Percentiles rank a stretch among this genome's conserved stretches.
These are phyloP conservation scores for Juglanconis sp. DNA, from an alignment of 2,329 filamentous ascomycete species.

Conservation along the genomic window DNA sequence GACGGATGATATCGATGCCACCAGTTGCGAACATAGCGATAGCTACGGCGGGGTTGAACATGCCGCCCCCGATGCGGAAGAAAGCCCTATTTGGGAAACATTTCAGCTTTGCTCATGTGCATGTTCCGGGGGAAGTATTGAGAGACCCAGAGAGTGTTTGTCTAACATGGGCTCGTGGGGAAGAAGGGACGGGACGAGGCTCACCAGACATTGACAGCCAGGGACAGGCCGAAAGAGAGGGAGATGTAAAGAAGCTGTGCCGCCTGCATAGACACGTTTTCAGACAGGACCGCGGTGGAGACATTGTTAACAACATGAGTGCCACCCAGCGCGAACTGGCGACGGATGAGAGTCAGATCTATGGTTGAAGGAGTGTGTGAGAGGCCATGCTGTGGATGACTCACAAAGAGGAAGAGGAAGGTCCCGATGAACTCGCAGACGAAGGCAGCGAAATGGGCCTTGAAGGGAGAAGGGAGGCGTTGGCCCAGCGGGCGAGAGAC, in stretches of 20 bases:
- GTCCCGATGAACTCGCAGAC: constrained; percentile 51
- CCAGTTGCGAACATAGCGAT: constrained; percentile 58
- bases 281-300: constrained; percentile 12
- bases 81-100: constrained; percentile 35
- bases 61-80: constrained; percentile 50
- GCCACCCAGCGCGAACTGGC: constrained; percentile 26
- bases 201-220: constrained; percentile 52
- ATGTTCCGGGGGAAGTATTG: background rate
- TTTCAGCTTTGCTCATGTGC: background rate
- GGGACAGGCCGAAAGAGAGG: constrained; percentile 45
- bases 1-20: constrained; percentile 51
- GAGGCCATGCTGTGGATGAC: constrained; percentile 19
- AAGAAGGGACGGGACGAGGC: background rate
- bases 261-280: constrained; percentile 28
- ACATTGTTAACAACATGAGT: constrained; percentile 27
- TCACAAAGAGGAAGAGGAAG: constrained; percentile 47
- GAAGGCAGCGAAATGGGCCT: constrained; percentile 38
- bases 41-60: constrained; percentile 54
- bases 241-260: constrained; percentile 47
- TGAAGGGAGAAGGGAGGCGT: constrained; percentile 5
- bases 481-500: constrained; percentile 4
- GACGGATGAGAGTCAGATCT: background rate
- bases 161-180: background rate
- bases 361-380: background rate
- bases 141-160: background rate